Percentiles rank a stretch among this genome's conserved stretches.
Evolutionary conservation across 139 green algal species (phyloP).

Genomic region (Axilococcus clingmanii): DNA sequence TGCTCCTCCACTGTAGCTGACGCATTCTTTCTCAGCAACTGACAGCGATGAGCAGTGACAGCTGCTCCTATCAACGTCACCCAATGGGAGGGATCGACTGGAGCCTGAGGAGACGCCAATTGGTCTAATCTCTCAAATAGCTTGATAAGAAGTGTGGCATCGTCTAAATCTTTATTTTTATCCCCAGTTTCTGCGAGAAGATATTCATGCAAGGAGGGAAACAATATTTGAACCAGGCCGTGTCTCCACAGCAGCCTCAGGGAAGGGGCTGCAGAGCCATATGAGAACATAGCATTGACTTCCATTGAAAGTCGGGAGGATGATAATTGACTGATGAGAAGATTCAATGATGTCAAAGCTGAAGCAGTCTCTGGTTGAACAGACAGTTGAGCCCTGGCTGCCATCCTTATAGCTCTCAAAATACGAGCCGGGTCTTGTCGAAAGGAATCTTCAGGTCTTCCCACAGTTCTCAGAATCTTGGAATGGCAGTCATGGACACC

Average conservation of each 20-base stretch:
- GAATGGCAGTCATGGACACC: conserved; percentile 36
- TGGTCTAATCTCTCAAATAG: no score
- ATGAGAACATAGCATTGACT: conserved; percentile 19
- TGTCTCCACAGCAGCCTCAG: conserved; percentile 30
- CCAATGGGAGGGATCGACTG: conserved; percentile 14
- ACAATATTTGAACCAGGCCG: conserved; percentile 26
- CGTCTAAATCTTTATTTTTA: not conserved
- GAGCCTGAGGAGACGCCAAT: conserved; percentile 2
- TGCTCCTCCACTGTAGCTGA: no score
- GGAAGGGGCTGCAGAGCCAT: conserved; percentile 17
- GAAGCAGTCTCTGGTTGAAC: conserved; percentile 7
- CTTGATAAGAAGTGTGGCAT: no score
- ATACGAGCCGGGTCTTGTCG: conserved; percentile 42
- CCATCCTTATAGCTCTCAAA: conserved; percentile 47
- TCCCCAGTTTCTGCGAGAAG: not conserved
- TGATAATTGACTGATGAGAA: not conserved
- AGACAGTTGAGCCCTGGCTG: conserved; percentile 24
- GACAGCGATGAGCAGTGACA: conserved; percentile 5
- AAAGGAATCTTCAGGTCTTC: conserved; percentile 26
- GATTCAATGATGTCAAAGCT: conserved; percentile 5
- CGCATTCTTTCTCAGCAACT: no score
- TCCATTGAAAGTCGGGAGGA: conserved; percentile 28
- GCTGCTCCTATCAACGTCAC: conserved; percentile 15
- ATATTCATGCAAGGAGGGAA: conserved; percentile 10
- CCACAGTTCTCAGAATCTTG: conserved; percentile 30